Conservation (phyloP, 441 rosid species). For the Theobroma grandiflorum region DNA sequence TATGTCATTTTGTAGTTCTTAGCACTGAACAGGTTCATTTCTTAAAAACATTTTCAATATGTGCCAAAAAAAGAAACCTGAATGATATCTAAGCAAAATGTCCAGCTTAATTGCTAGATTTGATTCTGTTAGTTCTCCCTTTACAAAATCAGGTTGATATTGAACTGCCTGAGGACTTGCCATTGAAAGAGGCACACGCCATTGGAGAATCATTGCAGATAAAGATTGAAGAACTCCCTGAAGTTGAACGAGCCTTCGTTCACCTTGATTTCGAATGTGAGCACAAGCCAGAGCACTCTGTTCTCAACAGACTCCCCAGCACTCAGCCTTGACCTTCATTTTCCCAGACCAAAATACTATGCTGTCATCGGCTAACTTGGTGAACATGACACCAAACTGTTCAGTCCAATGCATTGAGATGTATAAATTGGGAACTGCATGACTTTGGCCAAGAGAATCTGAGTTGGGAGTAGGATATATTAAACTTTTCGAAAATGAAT, state of each 20-base stretch:
- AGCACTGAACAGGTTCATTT: no score
- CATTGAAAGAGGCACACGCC: constrained; percentile 73
- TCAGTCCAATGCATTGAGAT: background rate
- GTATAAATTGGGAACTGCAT: background rate
- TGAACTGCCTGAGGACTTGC: constrained; percentile 81
- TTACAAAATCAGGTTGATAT: constrained; percentile 66
- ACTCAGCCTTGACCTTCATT: constrained; percentile 22
- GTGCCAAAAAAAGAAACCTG: no score
- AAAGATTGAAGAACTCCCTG: constrained; percentile 77
- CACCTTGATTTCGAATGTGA: constrained; percentile 86
- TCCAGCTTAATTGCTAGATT: background rate
- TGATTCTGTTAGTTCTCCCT: background rate
- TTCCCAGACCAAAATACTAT: background rate
- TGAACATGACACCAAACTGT: background rate
- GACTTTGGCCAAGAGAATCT: background rate
- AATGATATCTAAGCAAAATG: background rate
- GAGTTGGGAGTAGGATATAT: background rate
- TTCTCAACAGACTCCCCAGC: constrained; percentile 68
- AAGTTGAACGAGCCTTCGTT: constrained; percentile 88
- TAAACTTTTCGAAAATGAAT: background rate
- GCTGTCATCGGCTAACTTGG: background rate
- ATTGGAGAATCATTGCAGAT: constrained; percentile 81
- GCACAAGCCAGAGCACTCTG: constrained; percentile 86
- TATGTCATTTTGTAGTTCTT: no score
- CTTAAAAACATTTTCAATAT: no score